phyloP scores from a whole-genome alignment of 2,329 filamentous ascomycete species.

The Epichloe elymi region DNA sequence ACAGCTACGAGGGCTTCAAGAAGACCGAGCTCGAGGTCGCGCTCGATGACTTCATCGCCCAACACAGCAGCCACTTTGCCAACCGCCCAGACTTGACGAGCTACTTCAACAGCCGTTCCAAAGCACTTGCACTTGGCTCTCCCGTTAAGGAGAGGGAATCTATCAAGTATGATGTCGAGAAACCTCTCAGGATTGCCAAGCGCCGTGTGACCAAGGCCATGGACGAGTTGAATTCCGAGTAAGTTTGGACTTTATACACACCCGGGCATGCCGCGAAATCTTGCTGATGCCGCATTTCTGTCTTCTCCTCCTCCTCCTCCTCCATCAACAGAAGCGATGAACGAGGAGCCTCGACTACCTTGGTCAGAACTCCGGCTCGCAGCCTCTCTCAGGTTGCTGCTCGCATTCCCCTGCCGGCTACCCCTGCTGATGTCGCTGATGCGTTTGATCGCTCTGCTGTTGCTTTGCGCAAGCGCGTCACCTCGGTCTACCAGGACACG shows the following conservation, averaged over 20 bases:
- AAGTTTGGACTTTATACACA: conserved; percentile 14
- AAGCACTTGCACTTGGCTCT: conserved; percentile 39
- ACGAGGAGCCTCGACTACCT: conserved; percentile 27
- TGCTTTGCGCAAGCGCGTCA: conserved; percentile 52
- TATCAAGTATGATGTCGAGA: conserved; percentile 23
- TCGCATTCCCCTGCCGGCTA: conserved; percentile 63
- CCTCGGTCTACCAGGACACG: conserved; percentile 49
- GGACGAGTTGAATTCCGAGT: conserved; percentile 34
- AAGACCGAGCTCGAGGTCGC: conserved; percentile 68
- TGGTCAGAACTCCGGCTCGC: conserved; percentile 37
- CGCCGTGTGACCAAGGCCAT: conserved; percentile 31
- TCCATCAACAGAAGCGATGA: conserved; percentile 17
- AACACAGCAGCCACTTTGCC: conserved; percentile 52
- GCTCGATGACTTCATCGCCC: conserved; percentile 60
- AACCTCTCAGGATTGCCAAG: conserved; percentile 31
- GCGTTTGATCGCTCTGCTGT: conserved; percentile 60
- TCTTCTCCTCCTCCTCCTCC: background rate
- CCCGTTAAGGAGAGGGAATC: conserved; percentile 44
- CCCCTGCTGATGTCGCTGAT: conserved; percentile 64
- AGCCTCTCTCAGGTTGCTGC: conserved; percentile 38
- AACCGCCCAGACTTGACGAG: conserved; percentile 51
- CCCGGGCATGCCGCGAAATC: background rate
- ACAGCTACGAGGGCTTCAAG: conserved; percentile 55
- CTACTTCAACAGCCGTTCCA: conserved; percentile 61
- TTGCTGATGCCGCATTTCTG: background rate